Conservation (phyloP, 2,329 filamentous ascomycete species). For the Lasiodiplodia theobromae region DNA sequence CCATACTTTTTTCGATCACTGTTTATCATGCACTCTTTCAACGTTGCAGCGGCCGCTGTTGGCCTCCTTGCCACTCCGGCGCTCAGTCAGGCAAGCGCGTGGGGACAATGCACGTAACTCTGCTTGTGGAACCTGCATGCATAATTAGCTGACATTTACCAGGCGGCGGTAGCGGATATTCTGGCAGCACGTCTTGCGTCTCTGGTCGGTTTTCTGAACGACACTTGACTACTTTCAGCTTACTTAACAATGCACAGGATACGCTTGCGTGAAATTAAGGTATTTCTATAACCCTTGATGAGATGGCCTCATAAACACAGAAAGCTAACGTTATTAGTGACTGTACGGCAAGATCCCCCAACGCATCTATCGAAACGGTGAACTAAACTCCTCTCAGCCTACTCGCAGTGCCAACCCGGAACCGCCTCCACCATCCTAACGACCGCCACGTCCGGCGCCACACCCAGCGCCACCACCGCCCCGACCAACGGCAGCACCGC, state of each 20-base stretch:
- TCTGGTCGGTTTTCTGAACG: background rate
- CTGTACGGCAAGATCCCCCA: background rate
- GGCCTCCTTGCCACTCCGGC: slow-evolving; percentile 39
- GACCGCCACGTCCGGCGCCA: slow-evolving; percentile 32
- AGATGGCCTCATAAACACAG: background rate
- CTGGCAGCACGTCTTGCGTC: slow-evolving; percentile 39
- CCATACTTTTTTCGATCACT: background rate
- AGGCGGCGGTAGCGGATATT: slow-evolving; percentile 42
- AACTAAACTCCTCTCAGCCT: slow-evolving; percentile 32
- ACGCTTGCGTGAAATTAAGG: slow-evolving; percentile 5
- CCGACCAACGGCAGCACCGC: slow-evolving; percentile 38
- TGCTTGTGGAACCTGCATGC: background rate
- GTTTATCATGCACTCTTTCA: slow-evolving; percentile 8
- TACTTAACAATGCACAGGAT: background rate
- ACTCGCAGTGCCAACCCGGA: slow-evolving; percentile 52
- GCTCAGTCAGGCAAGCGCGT: slow-evolving; percentile 37
- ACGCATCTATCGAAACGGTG: slow-evolving; percentile 26
- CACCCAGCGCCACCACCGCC: slow-evolving; percentile 32
- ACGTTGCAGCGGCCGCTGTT: slow-evolving; percentile 31
- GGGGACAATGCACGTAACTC: slow-evolving; percentile 43
- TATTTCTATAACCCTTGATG: background rate
- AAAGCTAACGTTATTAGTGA: background rate
- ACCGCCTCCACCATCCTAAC: slow-evolving; percentile 24
- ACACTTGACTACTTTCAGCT: background rate
- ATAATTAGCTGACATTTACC: background rate